Base-by-base conservation (phyloP, 1,139 yeast species). In the Pichia sorboxylosa region DNA sequence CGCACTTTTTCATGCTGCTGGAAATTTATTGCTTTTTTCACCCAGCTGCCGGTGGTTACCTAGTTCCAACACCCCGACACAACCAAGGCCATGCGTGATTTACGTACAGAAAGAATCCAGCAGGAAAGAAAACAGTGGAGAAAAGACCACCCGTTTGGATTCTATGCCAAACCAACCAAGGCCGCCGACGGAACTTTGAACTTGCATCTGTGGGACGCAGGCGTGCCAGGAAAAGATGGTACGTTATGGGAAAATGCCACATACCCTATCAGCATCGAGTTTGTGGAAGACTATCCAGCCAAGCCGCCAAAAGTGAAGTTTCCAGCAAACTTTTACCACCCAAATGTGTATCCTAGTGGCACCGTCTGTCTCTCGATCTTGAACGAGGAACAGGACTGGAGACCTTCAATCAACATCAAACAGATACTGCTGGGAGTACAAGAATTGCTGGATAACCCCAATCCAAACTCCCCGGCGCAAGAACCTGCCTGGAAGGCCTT, bases 111-210 rank as follows among this genome's bases (percentile, higher is more conserved):
- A 41, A 69, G 95, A 45, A 66, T 84, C 37, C 94, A 83, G 52
- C 92, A 81, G 54, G 94, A 82, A 55, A 65, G 97, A 54, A 90
- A 87, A 58, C 87, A 81, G 55, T 90, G 99, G 99, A 74, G 99
- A 47, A 90, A 85, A 56, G 96, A 87, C 54, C 99, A 92, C 55
- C 99, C 99, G 0, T 90, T 85, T 57, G 98, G 98, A 4, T 90
- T 90, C 57, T 85, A 62, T 47, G 98, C 98, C 25, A 84, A 82
- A 51, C 99, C 99, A 5, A 55, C 63, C 27, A 87, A 82, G 53
- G 63, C 66, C 13, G 51, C 63, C 4, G 94, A 85, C 50, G 98
- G 98, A 2, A 64, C 85, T 1, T 64, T 90, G 45, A 87, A 90
- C 54, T 64, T 90, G 41, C 82, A 81, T 50, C 69, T 59, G 48